These are phyloP conservation scores for Aspergillus quadrilineatus DNA, from an alignment of 2,329 filamentous ascomycete species.

Conservation along the genomic window DNA sequence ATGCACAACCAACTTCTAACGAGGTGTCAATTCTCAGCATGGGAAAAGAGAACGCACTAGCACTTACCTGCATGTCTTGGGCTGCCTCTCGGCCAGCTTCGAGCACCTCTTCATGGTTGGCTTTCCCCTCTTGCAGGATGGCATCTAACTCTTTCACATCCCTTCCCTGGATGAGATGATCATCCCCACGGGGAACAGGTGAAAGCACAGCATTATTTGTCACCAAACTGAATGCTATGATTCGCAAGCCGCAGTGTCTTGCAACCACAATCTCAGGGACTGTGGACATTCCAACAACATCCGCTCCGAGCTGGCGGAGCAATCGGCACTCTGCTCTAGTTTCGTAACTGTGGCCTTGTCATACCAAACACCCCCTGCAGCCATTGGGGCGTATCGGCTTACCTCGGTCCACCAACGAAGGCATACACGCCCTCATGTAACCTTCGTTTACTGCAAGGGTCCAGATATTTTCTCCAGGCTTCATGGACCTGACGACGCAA, in stretches of 20 bases:
- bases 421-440: conserved; percentile 67
- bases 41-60: background rate
- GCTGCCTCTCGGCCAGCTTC: conserved; percentile 61
- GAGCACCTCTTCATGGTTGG: conserved; percentile 65
- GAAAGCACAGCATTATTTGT: conserved; percentile 64
- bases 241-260: conserved; percentile 61
- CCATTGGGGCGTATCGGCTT: conserved; percentile 25
- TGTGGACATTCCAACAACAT: conserved; percentile 70
- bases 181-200: conserved; percentile 59
- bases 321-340: conserved; percentile 65
- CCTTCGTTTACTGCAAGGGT: conserved; percentile 48
- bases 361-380: background rate
- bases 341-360: conserved; percentile 52
- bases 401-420: conserved; percentile 63
- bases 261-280: conserved; percentile 68
- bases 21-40: conserved; percentile 20
- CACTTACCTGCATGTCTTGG: conserved; percentile 60
- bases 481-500: conserved; percentile 58
- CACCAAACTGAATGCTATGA: conserved; percentile 65
- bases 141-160: conserved; percentile 52
- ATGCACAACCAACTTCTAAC: conserved; percentile 39
- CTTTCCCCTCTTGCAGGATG: conserved; percentile 59
- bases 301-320: conserved; percentile 61
- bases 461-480: conserved; percentile 54
- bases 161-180: conserved; percentile 53